These are phyloP conservation scores for Diaporthe australafricana DNA, from an alignment of 2,329 filamentous ascomycete species.

Conservation along the genomic window DNA sequence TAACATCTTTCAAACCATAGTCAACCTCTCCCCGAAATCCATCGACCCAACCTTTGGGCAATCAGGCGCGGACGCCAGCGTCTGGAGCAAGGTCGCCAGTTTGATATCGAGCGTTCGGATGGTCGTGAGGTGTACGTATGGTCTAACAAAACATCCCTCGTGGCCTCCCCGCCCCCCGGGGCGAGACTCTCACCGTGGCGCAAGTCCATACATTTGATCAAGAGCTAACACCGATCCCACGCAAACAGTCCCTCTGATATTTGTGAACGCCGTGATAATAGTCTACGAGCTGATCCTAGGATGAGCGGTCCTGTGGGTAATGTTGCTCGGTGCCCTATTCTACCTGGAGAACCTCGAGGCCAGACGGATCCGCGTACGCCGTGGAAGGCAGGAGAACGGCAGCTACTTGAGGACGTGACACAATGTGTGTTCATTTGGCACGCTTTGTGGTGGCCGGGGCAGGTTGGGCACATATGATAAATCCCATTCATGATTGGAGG, in stretches of 20 bases:
- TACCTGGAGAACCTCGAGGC: constrained; percentile 7
- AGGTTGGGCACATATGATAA: neutral
- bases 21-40: constrained; percentile 81
- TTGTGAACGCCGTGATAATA: constrained; percentile 85
- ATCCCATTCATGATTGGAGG: neutral
- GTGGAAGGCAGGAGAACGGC: neutral
- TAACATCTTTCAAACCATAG: constrained; percentile 66
- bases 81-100: constrained; percentile 89
- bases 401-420: neutral
- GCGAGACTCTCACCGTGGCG: neutral
- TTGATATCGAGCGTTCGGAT: constrained; percentile 91
- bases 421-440: neutral
- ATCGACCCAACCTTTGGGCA: constrained; percentile 84
- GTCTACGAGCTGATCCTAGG: constrained; percentile 83
- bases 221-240: constrained; percentile 16
- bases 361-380: neutral
- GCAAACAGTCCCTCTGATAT: constrained; percentile 81
- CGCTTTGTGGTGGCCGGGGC: neutral
- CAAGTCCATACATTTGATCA: neutral
- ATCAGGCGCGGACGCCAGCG: constrained; percentile 73
- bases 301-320: constrained; percentile 52
- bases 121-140: constrained; percentile 87
- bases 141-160: neutral
- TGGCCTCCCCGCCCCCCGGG: neutral
- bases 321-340: neutral